Evolutionary conservation across 192 early-diverging fungal species (phyloP).

Genomic region (Umbelopsis ramanniana): DNA sequence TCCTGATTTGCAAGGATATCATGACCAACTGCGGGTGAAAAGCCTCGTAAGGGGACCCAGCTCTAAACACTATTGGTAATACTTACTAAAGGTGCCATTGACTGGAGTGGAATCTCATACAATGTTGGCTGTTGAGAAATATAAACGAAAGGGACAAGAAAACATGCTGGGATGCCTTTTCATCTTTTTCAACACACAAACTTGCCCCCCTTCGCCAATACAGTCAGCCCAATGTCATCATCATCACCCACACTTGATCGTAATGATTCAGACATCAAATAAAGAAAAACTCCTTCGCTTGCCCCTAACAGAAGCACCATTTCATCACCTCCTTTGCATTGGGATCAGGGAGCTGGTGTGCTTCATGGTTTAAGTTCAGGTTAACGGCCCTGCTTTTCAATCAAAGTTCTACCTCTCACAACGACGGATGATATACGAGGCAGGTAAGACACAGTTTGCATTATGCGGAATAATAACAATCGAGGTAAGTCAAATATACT

Average conservation of each 20-base stretch:
- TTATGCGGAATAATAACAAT: too few relatives aligned
- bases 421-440: too few relatives aligned
- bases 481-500: too few relatives aligned
- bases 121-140: too few relatives aligned
- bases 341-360: not conserved
- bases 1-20: conserved; percentile 9
- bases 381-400: not conserved
- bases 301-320: not conserved
- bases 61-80: not conserved
- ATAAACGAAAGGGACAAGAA: too few relatives aligned
- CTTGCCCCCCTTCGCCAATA: not conserved
- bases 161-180: too few relatives aligned
- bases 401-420: not conserved
- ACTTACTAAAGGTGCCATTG: not conserved
- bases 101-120: too few relatives aligned
- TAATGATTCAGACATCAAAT: not conserved
- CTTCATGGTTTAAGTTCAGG: not conserved
- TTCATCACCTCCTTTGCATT: not conserved
- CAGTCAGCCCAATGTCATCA: not conserved
- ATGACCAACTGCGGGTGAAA: conserved; percentile 1
- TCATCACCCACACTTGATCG: not conserved
- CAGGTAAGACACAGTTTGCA: too few relatives aligned
- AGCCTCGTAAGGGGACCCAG: conserved; percentile 6
- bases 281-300: not conserved
- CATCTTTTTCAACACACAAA: too few relatives aligned